phyloP scores from a whole-genome alignment of 1,139 yeast species.

The Lodderomyces pseudojiufengensis region DNA sequence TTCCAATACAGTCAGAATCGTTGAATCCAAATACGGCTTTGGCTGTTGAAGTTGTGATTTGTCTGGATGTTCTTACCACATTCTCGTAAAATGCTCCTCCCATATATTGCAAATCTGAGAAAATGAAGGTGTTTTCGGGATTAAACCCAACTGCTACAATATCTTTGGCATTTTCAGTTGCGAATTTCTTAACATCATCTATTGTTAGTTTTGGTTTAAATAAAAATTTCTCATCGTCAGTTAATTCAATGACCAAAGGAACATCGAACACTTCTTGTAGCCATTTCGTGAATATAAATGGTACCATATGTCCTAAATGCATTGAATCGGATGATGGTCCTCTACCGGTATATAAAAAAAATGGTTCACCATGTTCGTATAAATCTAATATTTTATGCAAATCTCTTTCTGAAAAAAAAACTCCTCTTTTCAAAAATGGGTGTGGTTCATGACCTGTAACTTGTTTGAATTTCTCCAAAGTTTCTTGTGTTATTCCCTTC shows the following conservation, averaged over 20 bases:
- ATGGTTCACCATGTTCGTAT: slow-evolving; percentile 92
- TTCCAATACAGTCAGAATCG: slow-evolving; percentile 93
- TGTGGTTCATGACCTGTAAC: slow-evolving; percentile 95
- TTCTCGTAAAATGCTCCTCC: slow-evolving; percentile 92
- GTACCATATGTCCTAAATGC: slow-evolving; percentile 98
- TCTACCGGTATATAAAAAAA: slow-evolving; percentile 95
- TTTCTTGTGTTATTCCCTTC: slow-evolving; percentile 62
- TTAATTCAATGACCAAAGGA: slow-evolving; percentile 92
- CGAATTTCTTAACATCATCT: slow-evolving; percentile 79
- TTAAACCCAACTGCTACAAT: slow-evolving; percentile 93
- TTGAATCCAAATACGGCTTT: slow-evolving; percentile 97
- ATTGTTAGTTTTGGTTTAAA: slow-evolving; percentile 89
- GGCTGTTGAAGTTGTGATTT: slow-evolving; percentile 93
- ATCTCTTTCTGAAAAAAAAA: slow-evolving; percentile 92
- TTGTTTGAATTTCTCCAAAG: slow-evolving; percentile 66
- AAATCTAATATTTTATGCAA: slow-evolving; percentile 73
- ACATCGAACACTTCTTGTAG: slow-evolving; percentile 96
- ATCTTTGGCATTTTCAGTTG: slow-evolving; percentile 84
- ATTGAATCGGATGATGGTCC: slow-evolving; percentile 95
- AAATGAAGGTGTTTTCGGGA: slow-evolving; percentile 90
- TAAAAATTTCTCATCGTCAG: slow-evolving; percentile 96
- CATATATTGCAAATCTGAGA: slow-evolving; percentile 90
- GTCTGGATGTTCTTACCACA: slow-evolving; percentile 90
- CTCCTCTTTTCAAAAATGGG: slow-evolving; percentile 84
- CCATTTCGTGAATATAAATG: slow-evolving; percentile 96